Base-by-base conservation (phyloP, 352 stramenopile species). In the Saprolegnia parasitica region DNA sequence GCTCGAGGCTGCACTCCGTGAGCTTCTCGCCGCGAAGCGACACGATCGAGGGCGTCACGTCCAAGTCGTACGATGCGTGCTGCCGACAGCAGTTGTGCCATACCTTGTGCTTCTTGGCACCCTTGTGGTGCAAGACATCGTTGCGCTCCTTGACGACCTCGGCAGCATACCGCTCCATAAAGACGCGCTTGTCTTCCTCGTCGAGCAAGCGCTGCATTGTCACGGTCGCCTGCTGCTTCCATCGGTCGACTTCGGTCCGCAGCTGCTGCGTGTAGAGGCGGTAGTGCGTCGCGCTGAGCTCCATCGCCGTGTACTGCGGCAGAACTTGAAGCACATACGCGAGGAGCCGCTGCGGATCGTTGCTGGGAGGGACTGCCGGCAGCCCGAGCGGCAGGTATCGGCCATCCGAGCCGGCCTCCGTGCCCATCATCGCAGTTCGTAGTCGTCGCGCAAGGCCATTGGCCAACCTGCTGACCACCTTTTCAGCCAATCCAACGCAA, bases 121-220 rank as follows among this genome's bases (percentile, higher is more conserved):
- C 73, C 65, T 78, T 85, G 11, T 78, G 74, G 26, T 94, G 86
- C 37, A 94, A 72, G 50, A 92, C 56, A 20, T 92, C 84, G 67
- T 94, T 94, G 46, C 86, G 80, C 71, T 94, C 86, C 67, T 94
- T 92, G 5, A 94, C 83, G n/a, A 94, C 74, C 63, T 94, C 84
- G 2, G 80, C 81, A 9, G 86, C 86, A 56, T 94, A 94, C 26
- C 82, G 75, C 67, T 94, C 86, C 0, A 94, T 63, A 65, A 92
- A 94, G 37, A 86, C 75, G 35, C 88, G 90, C 73, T 91, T 91
- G 63, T 94, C 86, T 11, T 84, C 71, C 67, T 92, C 86, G 16
- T 71, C 54, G 0, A 68, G 70, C 1, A 78, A 73, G 61, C 91
- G 83, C 0, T 81, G 75, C 18, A 73, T 80, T 45, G 91, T 67